Base-by-base conservation (phyloP, 345 rosid genomes). In the Mallotus nudiflorus region DNA sequence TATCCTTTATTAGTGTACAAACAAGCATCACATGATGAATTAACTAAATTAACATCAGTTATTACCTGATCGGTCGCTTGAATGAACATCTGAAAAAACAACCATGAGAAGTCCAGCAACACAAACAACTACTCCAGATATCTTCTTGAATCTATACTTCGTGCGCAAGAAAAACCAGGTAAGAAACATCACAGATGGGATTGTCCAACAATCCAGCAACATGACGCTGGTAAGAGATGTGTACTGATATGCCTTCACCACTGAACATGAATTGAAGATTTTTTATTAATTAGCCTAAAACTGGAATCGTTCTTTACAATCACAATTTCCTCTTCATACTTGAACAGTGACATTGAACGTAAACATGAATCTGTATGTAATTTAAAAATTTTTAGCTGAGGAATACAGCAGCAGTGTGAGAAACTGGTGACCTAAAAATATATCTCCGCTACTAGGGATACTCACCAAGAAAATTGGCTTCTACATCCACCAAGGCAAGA, bases 121-220 rank as follows among this genome's bases (percentile, higher is more conserved):
- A 85, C 97, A 95, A 69, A 88, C 85, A 58, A 80, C 3, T 31
- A 92, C 98, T 60, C 99, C 97, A 57, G 87, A 63, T 51, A 88
- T 87, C 86, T 87, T 95, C 82, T 82, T 88, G 77, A 73, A 79
- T 82, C 89, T 80, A 74, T 95, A 92, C 80, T 86, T 92, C 37
- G 98, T 90, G 64, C 83, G 81, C 77, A 95, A 75, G 75, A 95
- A 89, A 62, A 88, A 19, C 86, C 89, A 86, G 25, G 98, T 92
- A 53, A 92, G 94, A 56, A 92, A 27, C 96, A 92, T 82, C 71
- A 92, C 98, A 0, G 85, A 82, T 2, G 99, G 98, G 63, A 95
- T 90, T 15, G 97, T 64, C 99, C 98, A 95, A 74, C 99, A 95
- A 71, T 95, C 98, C 24, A 95, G 85, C 64, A 95, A 85, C 98